These are phyloP conservation scores for Plasmodium malariae DNA, from an alignment of 169 alveolate genomes.

Conservation along the genomic window DNA sequence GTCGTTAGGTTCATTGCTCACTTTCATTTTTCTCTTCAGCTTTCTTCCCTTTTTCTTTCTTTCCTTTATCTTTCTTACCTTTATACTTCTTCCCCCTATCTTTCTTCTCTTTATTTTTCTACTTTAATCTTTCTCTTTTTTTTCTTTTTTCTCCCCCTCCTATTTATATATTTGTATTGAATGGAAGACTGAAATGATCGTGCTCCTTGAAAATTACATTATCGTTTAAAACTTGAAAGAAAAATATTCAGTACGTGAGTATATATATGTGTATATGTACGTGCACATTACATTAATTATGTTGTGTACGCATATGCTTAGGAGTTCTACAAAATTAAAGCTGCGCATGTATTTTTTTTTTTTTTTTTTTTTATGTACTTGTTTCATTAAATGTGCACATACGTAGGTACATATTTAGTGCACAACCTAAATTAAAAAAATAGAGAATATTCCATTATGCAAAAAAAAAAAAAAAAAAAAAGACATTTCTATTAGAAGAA, in stretches of 20 bases:
- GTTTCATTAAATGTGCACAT: not conserved
- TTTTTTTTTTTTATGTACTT: no score
- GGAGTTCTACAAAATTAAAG: not conserved
- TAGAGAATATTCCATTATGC: not conserved
- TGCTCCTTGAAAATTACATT: no score
- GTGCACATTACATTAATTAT: no score
- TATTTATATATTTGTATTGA: no score
- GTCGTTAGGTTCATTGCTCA: not conserved
- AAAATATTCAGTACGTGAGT: no score
- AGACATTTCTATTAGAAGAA: no score
- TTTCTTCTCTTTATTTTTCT: not conserved
- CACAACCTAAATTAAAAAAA: not conserved
- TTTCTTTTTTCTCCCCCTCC: no score
- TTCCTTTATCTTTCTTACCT: not conserved
- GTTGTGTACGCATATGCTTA: not conserved
- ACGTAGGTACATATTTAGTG: not conserved
- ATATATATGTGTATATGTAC: no score
- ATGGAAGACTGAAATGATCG: no score
- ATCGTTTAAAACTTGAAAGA: no score
- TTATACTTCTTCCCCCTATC: not conserved
- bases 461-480: conserved; percentile 38
- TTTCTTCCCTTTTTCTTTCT: not conserved
- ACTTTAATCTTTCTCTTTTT: not conserved
- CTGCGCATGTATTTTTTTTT: not conserved
- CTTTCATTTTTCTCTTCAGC: conserved; percentile 1